Evolutionary conservation across 768 basidiomycete genomes (phyloP), one percentile per base, ranked within the genome.

Genomic region (Naganishia friedmannii): DNA sequence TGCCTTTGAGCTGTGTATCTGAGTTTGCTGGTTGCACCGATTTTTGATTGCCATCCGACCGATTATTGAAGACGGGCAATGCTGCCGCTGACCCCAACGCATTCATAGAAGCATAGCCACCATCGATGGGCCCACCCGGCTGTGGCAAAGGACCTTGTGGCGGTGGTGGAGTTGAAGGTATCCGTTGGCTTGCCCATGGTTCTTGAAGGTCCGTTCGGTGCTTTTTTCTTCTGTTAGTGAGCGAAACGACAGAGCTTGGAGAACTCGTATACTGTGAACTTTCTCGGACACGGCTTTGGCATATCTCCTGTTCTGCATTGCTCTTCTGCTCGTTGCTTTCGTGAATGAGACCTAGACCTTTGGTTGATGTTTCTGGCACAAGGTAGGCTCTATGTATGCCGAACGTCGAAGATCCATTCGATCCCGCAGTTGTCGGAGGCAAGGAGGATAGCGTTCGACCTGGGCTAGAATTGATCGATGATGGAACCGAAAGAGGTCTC

Each of bases 141-240:
- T 10, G 23, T 29, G 60, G 60, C 42, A 63, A 63, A 63, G 60
- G 60, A 29, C 60, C 60, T 10, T 42, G 42, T n/a, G 60, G 60
- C 12, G 60, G 60, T 42, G 60, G 60, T 2, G 42, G 23, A 28
- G 21, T 63, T 15, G 23, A 45, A 45, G n/a, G 15, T 42, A n/a
- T 29, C 15, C 34, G 34, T 37, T 32, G 32, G 7, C 17, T 34
- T 34, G 3, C 42, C 60, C 60, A 63, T 28, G 23, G 60, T 2
- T 42, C 60, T 12, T 39, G 15, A 45, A 63, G 39, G 39, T 63
- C 60, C 60, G 39, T 63, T 63, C 37, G 42, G 26, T 63, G 60
- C 60, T 42, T 63, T 34, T 42, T 63, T 46, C 60, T 34, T 15
- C 60, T 63, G 15, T 51, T 51, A 13, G 48, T 51, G 6, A 51